Evolutionary conservation across 2,329 filamentous ascomycete species (phyloP), one percentile per base, ranked within the genome.

Genomic region (Phoma sp.): DNA sequence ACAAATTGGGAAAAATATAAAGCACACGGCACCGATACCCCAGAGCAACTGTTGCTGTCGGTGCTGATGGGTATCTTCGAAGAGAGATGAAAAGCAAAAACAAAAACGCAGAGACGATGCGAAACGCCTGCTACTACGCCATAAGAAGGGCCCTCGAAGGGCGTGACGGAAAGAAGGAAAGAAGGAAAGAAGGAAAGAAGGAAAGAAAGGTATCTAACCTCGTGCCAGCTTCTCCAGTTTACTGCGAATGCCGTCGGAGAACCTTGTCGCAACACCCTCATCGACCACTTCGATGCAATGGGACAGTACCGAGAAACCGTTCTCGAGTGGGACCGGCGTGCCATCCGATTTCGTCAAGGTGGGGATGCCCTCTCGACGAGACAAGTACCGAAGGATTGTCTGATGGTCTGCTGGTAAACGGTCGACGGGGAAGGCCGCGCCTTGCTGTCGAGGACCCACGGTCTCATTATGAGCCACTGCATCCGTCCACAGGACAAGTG

Each of bases 241-340:
- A 49, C 77, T 76, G 33, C 79, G 76, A 53, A 84, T 81, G 7
- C 83, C 83, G 59, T 84, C 82, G 6, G 80, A 80, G 60, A 85
- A 80, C 18, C 81, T 76, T 38, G 79, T 81, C 28, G 80, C 74
- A 12, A 79, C 72, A 26, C 82, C 83, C 55, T 82, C 80, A 39
- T 83, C 80, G 47, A 85, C 75, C 37, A 84, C 71, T 37, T 82
- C 80, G 56, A 83, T 75, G 65, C 80, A 83, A 60, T 84, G 79
- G 23, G 75, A 76, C 21, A 85, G 72, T 4, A 84, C 74, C 14
- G 77, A 73, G 52, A 78, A 80, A 3, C 78, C 76, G 50, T 80
- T 77, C 52, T 82, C 78, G 50, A 84, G 70, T 9, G 72, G 68
- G 34, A 81, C 72, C 53, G 77, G 73, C 17, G 77, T 75, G 14